phyloP scores from a whole-genome alignment of 176 grass and related monocot genomes.

The Raddia guianensis region DNA sequence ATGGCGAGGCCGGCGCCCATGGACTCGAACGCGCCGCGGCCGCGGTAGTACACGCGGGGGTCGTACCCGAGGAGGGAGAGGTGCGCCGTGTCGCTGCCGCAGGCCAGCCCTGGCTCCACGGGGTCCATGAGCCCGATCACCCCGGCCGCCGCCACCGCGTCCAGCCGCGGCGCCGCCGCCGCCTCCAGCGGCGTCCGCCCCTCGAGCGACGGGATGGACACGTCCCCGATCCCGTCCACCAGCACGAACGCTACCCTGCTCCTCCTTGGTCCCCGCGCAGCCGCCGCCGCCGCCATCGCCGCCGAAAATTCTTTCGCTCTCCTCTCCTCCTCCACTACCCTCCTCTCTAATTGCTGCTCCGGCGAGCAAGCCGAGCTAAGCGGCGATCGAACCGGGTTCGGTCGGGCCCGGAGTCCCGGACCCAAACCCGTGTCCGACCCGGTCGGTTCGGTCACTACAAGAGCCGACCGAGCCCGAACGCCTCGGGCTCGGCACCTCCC shows the following conservation, averaged over 20 bases:
- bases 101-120: constrained; percentile 81
- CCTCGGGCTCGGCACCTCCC: constrained; percentile 23
- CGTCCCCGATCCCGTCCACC: constrained; percentile 88
- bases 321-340: not conserved
- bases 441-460: constrained; percentile 33
- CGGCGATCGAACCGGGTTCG: constrained; percentile 1
- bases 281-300: constrained; percentile 9
- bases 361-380: constrained; percentile 26
- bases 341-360: not conserved
- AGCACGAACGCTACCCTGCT: constrained; percentile 72
- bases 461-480: constrained; percentile 19
- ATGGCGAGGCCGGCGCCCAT: constrained; percentile 92
- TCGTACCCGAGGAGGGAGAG: constrained; percentile 89
- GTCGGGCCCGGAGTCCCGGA: constrained; percentile 3
- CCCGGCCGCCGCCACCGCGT: constrained; percentile 74
- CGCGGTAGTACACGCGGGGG: constrained; percentile 85
- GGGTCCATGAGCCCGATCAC: constrained; percentile 93
- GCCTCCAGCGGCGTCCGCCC: constrained; percentile 60
- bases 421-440: not conserved
- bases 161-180: constrained; percentile 52
- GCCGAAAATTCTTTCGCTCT: not conserved
- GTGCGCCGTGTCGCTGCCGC: constrained; percentile 94
- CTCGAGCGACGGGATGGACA: constrained; percentile 57
- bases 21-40: constrained; percentile 94
- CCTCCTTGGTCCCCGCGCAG: constrained; percentile 9